Conservation (phyloP, 306 rosid genomes). For the Sicyos edulis region DNA sequence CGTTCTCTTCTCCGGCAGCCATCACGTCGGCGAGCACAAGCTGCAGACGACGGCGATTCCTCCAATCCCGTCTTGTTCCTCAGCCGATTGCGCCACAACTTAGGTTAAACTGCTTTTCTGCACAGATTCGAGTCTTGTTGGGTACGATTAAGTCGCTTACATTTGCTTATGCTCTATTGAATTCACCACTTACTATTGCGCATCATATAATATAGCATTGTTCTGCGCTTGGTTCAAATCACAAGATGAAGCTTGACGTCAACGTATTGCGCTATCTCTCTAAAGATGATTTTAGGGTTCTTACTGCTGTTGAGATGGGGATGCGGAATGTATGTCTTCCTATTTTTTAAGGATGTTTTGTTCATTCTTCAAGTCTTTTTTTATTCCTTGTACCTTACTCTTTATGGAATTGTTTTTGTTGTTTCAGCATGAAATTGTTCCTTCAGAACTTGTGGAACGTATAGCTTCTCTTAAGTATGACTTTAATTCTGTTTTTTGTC, state of each 20-base stretch:
- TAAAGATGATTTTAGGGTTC: conserved; percentile 91
- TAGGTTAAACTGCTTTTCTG: too few relatives aligned
- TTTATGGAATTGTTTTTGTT: not conserved
- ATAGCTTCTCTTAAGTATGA: conserved; percentile 65
- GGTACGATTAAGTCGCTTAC: not conserved
- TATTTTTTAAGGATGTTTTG: not conserved
- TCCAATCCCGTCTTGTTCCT: too few relatives aligned
- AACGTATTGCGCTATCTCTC: conserved; percentile 71
- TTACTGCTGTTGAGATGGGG: conserved; percentile 84
- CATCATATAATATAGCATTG: not conserved
- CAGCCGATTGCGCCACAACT: too few relatives aligned
- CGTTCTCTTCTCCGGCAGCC: too few relatives aligned
- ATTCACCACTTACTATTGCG: not conserved
- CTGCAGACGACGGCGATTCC: too few relatives aligned
- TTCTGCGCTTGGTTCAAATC: not conserved
- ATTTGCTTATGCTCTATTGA: not conserved
- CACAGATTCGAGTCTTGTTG: too few relatives aligned
- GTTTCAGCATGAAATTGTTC: conserved; percentile 75
- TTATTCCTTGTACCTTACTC: not conserved
- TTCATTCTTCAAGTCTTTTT: not conserved
- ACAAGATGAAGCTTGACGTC: conserved; percentile 69
- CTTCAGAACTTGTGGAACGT: conserved; percentile 63
- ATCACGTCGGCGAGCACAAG: too few relatives aligned
- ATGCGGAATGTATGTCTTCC: conserved; percentile 58
- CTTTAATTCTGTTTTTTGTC: not conserved